Conservation (phyloP, 108 stramenopile genomes). For the Fragilaria radians region DNA sequence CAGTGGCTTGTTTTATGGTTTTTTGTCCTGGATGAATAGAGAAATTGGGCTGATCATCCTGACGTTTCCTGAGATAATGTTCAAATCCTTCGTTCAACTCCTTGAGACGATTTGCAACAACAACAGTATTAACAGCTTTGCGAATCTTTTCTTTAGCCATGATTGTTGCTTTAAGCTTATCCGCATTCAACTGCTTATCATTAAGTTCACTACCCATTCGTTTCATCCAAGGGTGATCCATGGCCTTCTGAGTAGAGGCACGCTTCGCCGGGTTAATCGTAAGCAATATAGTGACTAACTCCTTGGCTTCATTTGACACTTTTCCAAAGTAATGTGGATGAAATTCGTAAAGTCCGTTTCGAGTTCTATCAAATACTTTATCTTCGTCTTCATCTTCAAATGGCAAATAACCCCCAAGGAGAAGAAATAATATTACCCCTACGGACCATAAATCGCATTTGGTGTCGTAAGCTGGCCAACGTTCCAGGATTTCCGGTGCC, state of each 20-base stretch:
- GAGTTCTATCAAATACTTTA: conserved; percentile 43
- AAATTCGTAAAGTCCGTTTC: conserved; percentile 47
- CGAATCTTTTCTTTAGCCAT: not conserved
- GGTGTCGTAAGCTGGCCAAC: conserved; percentile 80
- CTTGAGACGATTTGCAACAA: conserved; percentile 32
- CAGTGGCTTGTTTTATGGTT: conserved; percentile 19
- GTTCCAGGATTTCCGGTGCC: conserved; percentile 94
- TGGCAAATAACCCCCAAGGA: conserved; percentile 89
- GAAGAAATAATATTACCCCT: conserved; percentile 94
- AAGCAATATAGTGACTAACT: conserved; percentile 63
- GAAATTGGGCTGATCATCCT: conserved; percentile 10
- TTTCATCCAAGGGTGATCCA: conserved; percentile 47
- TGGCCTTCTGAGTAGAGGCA: conserved; percentile 23
- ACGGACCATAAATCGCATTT: conserved; percentile 95
- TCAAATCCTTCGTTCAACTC: conserved; percentile 34
- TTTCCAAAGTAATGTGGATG: conserved; percentile 29
- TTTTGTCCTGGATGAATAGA: conserved; percentile 1
- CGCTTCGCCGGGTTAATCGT: conserved; percentile 45
- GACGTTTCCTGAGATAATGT: conserved; percentile 26
- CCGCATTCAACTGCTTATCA: conserved; percentile 17
- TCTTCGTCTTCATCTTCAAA: conserved; percentile 72
- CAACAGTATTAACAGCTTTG: conserved; percentile 7
- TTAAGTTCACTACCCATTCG: conserved; percentile 11
- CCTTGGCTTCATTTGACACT: conserved; percentile 57
- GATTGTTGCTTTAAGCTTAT: conserved; percentile 1